Percentiles rank a stretch among this genome's conserved stretches.
Evolutionary conservation across 257 asterid species (phyloP).

Genomic region (Fraxinus anomala): DNA sequence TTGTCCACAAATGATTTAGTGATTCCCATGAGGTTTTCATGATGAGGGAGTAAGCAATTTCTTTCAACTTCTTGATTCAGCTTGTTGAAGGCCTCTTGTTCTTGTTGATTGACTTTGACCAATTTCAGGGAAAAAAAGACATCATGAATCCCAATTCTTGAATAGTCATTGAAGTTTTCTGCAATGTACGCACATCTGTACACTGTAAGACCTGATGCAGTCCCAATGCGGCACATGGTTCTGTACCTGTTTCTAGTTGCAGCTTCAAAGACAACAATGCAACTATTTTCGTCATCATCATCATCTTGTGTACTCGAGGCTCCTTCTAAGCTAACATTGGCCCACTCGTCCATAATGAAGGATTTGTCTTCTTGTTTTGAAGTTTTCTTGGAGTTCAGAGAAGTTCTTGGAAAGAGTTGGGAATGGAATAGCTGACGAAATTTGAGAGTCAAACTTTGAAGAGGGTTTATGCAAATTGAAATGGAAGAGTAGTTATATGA

Average conservation of each 20-base stretch:
- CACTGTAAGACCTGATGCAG: background rate
- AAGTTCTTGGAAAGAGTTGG: background rate
- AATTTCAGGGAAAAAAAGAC: background rate
- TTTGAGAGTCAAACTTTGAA: background rate
- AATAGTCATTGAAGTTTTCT: background rate
- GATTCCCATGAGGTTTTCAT: conserved; percentile 1
- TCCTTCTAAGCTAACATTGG: background rate
- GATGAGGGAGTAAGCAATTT: background rate
- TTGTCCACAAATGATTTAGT: background rate
- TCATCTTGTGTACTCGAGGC: background rate
- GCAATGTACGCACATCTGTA: background rate
- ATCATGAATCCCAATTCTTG: background rate
- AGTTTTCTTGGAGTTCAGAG: background rate
- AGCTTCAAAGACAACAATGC: background rate
- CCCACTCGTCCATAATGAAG: background rate
- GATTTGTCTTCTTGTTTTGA: background rate
- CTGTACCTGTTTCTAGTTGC: background rate
- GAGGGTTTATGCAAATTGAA: background rate
- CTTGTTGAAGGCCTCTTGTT: conserved; percentile 5
- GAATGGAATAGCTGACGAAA: background rate
- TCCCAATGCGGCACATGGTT: background rate
- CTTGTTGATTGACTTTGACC: background rate
- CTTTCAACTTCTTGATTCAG: background rate
- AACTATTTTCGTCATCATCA: too few species aligned
- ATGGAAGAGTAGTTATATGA: background rate